Conservation (phyloP, 2,329 filamentous ascomycete genomes). For the Sarocladium strictum region DNA sequence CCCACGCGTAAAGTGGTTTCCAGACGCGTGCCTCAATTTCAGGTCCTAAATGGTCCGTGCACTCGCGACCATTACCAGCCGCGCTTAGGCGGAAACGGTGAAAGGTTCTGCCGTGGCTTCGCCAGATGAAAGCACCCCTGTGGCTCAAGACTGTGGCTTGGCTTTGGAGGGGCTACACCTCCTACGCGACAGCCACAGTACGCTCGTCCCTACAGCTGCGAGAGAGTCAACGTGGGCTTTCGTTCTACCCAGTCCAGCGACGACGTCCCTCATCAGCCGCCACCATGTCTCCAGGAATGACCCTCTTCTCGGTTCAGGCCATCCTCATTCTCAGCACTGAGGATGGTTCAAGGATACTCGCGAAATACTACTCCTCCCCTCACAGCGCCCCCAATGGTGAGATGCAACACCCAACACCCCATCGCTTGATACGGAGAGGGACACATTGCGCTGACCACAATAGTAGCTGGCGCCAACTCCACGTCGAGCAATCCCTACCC, state of each 20-base stretch:
- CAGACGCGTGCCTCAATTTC: conserved; percentile 13
- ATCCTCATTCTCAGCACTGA: conserved; percentile 76
- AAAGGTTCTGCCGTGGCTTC: conserved; percentile 23
- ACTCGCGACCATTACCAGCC: conserved; percentile 15
- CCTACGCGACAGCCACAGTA: background rate
- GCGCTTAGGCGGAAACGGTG: conserved; percentile 17
- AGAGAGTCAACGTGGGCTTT: conserved; percentile 8
- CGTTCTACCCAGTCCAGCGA: background rate
- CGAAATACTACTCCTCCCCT: conserved; percentile 79
- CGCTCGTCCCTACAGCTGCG: background rate
- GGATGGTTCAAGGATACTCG: conserved; percentile 85
- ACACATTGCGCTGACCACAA: conserved; percentile 23
- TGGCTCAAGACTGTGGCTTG: conserved; percentile 18
- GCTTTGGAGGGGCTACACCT: conserved; percentile 21
- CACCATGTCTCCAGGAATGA: conserved; percentile 67
- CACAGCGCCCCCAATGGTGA: conserved; percentile 39
- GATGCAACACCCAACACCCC: conserved; percentile 11
- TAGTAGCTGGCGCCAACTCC: conserved; percentile 33
- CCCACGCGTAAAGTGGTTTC: conserved; percentile 36
- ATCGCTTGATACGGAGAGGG: too few species aligned
- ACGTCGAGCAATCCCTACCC: conserved; percentile 70
- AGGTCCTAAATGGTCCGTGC: conserved; percentile 19
- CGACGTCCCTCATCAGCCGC: conserved; percentile 5
- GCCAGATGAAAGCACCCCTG: background rate
- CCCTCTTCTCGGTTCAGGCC: conserved; percentile 70